Evolutionary conservation across 1,284 basidiomycete genomes (phyloP).

Genomic region (Ustilago sp.): DNA sequence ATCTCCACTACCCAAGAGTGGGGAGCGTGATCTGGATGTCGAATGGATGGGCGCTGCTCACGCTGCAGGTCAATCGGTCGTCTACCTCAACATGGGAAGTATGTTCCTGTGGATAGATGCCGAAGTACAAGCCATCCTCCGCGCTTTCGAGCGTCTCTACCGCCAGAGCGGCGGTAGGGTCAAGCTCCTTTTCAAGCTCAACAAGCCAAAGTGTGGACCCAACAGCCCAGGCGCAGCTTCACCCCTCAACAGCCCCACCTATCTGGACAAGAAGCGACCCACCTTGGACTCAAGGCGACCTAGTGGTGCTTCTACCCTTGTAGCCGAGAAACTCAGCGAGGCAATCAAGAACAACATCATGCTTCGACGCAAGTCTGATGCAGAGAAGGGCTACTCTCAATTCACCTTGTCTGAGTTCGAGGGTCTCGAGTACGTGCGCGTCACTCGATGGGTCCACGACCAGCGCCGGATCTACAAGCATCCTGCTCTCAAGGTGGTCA

Average conservation of each 20-base stretch:
- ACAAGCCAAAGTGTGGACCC: conserved; percentile 28
- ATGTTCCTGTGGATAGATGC: conserved; percentile 59
- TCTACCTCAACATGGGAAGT: conserved; percentile 67
- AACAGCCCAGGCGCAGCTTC: conserved; percentile 18
- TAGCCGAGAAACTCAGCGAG: conserved; percentile 31
- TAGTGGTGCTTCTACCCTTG: conserved; percentile 17
- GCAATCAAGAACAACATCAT: conserved; percentile 32
- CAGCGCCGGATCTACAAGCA: conserved; percentile 57
- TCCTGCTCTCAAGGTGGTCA: conserved; percentile 53
- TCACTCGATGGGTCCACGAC: conserved; percentile 55
- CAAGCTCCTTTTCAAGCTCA: conserved; percentile 55
- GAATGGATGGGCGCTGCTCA: conserved; percentile 58
- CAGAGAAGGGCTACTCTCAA: conserved; percentile 40
- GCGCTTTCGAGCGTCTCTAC: conserved; percentile 50
- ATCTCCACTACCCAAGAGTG: background rate
- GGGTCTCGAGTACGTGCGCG: conserved; percentile 54
- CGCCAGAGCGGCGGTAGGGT: conserved; percentile 33
- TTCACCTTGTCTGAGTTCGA: conserved; percentile 41
- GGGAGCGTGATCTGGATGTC: conserved; percentile 27
- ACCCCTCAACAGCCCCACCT: conserved; percentile 14
- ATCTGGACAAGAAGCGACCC: conserved; percentile 23
- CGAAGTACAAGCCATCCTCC: conserved; percentile 54
- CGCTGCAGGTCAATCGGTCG: conserved; percentile 46
- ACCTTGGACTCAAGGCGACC: conserved; percentile 17
- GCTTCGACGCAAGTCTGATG: conserved; percentile 28